A percentile compares a stretch with the other conserved stretches of the same genome.
These are phyloP conservation scores for Pseudozyma pruni DNA, from an alignment of 1,284 basidiomycete species.

Conservation along the genomic window DNA sequence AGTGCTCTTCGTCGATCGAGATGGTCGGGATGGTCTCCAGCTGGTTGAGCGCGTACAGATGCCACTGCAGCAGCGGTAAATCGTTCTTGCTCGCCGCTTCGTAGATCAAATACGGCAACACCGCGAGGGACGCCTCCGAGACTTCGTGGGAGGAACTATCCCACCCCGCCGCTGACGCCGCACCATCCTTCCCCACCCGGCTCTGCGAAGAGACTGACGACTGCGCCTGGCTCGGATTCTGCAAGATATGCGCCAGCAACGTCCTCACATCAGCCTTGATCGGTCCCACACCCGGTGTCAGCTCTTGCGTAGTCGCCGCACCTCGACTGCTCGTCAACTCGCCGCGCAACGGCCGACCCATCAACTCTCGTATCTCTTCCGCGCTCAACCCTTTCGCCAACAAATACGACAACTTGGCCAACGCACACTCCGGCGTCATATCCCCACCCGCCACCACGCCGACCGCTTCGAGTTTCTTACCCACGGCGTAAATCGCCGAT, in stretches of 20 bases:
- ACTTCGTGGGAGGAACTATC: slow-evolving; percentile 34
- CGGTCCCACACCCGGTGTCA: slow-evolving; percentile 28
- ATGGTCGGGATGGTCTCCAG: slow-evolving; percentile 35
- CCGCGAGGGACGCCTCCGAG: slow-evolving; percentile 20
- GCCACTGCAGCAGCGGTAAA: slow-evolving; percentile 39
- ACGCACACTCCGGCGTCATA: slow-evolving; percentile 94
- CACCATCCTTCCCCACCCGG: background rate
- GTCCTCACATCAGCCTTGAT: slow-evolving; percentile 38
- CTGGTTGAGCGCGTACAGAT: slow-evolving; percentile 37
- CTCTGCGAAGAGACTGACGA: background rate
- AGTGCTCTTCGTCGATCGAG: slow-evolving; percentile 35
- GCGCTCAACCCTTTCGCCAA: slow-evolving; percentile 82
- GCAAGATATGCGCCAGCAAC: slow-evolving; percentile 44
- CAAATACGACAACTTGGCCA: slow-evolving; percentile 87
- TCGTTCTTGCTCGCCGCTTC: slow-evolving; percentile 41
- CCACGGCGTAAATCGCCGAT: slow-evolving; percentile 78
- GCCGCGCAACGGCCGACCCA: slow-evolving; percentile 82
- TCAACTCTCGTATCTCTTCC: slow-evolving; percentile 78
- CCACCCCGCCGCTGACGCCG: slow-evolving; percentile 20
- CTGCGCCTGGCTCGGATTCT: slow-evolving; percentile 35
- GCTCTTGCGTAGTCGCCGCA: slow-evolving; percentile 17
- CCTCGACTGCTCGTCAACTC: slow-evolving; percentile 75
- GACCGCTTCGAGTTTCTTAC: slow-evolving; percentile 74
- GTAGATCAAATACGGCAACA: slow-evolving; percentile 49
- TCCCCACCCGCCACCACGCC: slow-evolving; percentile 71